Base-by-base conservation (phyloP, 1,284 basidiomycete species). In the Cronartium quercuum region DNA sequence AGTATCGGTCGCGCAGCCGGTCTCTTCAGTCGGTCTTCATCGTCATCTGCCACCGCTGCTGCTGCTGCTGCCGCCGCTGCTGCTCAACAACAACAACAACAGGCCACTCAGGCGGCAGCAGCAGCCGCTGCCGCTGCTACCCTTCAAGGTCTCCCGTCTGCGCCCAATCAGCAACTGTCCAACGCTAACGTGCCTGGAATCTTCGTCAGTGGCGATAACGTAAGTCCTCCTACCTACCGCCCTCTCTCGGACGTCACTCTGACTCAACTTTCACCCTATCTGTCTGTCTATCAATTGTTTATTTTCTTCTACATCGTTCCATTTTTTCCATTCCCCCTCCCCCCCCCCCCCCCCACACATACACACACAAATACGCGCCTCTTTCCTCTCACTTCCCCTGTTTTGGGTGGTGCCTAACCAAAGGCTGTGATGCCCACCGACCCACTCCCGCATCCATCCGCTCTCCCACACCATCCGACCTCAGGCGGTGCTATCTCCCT, bases 351-450 rank as follows among this genome's bases (percentile, higher is more conserved):
- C n/a, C n/a, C n/a, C n/a, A n/a, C n/a, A n/a, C n/a, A n/a, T n/a
- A n/a, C n/a, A n/a, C 29, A 29, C 29, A 29, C 29, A 29, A 29
- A 29, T 29, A 29, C 29, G 29, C 29, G 29, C 29, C 29, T 29
- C 29, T 29, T 29, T 29, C 29, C 29, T 29, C 29, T 29, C 29
- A 29, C 21, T 38, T 35, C 66, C 9, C 42, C 21, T n/a, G 12
- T 9, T n/a, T 44, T 61, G 29, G 3, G n/a, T 9, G 55, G 21
- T 38, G 47, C 41, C 21, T 29, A n/a, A 40, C 3, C 41, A 24
- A 76, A 80, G 80, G 76, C 82, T 35, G 91, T 94, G 80, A 86
- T 87, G 77, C 84, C 87, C 12, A 81, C 85, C 41, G 90, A 91
- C 77, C 84, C 85, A 12, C 82, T 84, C 77, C 84, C 82, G 68